Conservation (phyloP, 2,329 filamentous ascomycete genomes). For the Macrophomina tecta region DNA sequence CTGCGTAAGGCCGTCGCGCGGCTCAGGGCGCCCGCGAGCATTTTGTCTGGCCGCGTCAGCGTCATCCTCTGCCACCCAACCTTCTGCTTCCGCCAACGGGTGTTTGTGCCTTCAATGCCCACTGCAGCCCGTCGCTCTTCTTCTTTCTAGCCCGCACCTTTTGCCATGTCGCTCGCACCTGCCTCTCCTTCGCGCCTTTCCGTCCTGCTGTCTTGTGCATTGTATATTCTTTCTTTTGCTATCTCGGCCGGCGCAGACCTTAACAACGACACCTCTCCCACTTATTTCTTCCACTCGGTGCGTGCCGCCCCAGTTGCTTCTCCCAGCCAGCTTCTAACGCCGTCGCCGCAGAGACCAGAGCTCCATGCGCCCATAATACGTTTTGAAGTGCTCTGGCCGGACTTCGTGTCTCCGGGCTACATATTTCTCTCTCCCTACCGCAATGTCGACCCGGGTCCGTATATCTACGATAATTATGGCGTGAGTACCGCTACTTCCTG, state of each 20-base stretch:
- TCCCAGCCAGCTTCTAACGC: neutral
- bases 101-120: constrained; percentile 17
- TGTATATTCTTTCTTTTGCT: constrained; percentile 17
- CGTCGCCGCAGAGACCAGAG: constrained; percentile 42
- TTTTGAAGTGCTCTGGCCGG: constrained; percentile 30
- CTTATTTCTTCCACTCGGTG: constrained; percentile 28
- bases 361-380: constrained; percentile 45
- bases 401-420: constrained; percentile 48
- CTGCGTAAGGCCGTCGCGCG: constrained; percentile 21
- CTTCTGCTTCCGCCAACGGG: neutral
- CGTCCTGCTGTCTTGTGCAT: constrained; percentile 13
- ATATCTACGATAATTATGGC: constrained; percentile 59
- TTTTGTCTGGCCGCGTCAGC: constrained; percentile 19
- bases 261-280: constrained; percentile 29
- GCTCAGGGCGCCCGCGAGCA: constrained; percentile 8
- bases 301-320: neutral
- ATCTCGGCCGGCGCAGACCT: constrained; percentile 21
- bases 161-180: constrained; percentile 14
- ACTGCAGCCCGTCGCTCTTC: neutral
- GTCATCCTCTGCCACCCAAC: constrained; percentile 2
- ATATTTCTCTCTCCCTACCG: constrained; percentile 59
- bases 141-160: neutral
- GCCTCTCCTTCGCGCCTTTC: constrained; percentile 17
- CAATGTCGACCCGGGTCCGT: constrained; percentile 55
- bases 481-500: constrained; percentile 35